phyloP scores from a whole-genome alignment of 2,329 filamentous ascomycete genomes.

The Diaporthe ilicicola region DNA sequence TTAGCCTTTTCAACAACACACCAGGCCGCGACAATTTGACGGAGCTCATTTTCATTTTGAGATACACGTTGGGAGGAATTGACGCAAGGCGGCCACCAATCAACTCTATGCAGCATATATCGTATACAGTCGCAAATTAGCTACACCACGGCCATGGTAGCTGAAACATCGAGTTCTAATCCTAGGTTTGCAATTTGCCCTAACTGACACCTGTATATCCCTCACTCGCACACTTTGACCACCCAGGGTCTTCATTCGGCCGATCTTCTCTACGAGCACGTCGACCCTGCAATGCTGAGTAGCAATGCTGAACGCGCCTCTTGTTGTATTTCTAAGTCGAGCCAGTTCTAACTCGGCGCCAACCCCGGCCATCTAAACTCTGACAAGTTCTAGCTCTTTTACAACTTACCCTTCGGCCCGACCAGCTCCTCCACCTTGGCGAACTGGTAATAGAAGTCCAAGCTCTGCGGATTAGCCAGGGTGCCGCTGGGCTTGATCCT shows the following conservation, averaged over 20 bases:
- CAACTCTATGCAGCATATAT: not conserved
- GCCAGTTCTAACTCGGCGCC: too few relatives aligned
- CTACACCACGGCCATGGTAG: not conserved
- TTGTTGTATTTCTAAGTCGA: not conserved
- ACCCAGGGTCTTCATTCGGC: not conserved
- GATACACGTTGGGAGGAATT: too few relatives aligned
- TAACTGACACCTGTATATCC: not conserved
- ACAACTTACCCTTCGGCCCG: constrained; percentile 57
- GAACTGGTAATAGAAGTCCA: constrained; percentile 84
- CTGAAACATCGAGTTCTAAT: too few relatives aligned
- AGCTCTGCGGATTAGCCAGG: constrained; percentile 76
- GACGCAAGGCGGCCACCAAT: not conserved
- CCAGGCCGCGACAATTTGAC: too few relatives aligned
- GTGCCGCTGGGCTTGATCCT: constrained; percentile 80
- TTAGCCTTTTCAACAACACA: too few relatives aligned
- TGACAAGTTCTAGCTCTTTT: constrained; percentile 38
- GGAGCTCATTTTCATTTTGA: too few relatives aligned
- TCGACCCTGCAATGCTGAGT: not conserved
- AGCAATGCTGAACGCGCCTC: too few relatives aligned
- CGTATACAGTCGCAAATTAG: not conserved
- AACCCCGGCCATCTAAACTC: not conserved
- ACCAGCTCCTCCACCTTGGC: constrained; percentile 72
- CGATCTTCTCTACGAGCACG: not conserved
- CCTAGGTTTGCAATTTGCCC: not conserved
- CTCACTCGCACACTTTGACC: too few relatives aligned